These are phyloP conservation scores for Gaertneriomyces sp. DNA, from an alignment of 192 early-diverging fungal genomes.

Conservation along the genomic window DNA sequence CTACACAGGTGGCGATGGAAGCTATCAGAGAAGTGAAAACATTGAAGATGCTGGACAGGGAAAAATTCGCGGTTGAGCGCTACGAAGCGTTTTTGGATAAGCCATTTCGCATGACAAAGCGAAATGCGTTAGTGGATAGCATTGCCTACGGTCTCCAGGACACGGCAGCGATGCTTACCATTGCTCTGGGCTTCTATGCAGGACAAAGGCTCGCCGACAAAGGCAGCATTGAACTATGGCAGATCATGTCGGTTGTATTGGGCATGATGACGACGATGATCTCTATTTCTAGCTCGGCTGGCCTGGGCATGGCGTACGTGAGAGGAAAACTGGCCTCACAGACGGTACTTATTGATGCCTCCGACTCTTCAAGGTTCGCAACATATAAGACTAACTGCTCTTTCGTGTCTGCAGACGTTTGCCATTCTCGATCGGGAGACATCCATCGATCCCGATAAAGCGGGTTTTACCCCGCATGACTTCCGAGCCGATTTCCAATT, in stretches of 20 bases:
- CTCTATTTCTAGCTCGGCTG: slow-evolving; percentile 17
- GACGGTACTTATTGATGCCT: slow-evolving; percentile 5
- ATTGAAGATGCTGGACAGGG: slow-evolving; percentile 16
- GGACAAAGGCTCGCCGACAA: slow-evolving; percentile 7
- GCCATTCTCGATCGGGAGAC: slow-evolving; percentile 9
- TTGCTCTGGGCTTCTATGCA: slow-evolving; percentile 12
- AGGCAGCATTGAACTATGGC: slow-evolving; percentile 14
- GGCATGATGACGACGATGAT: slow-evolving; percentile 29
- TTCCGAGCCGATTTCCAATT: slow-evolving; percentile 10
- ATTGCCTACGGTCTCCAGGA: slow-evolving; percentile 17
- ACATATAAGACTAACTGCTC: neutral
- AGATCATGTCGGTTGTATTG: neutral
- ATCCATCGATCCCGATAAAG: slow-evolving; percentile 17
- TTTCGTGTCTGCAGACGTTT: slow-evolving; percentile 4
- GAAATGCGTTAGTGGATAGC: slow-evolving; percentile 17
- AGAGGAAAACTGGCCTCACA: slow-evolving; percentile 3
- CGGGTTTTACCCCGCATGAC: neutral
- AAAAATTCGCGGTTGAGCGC: slow-evolving; percentile 14
- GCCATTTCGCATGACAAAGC: slow-evolving; percentile 7
- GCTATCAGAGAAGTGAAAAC: slow-evolving; percentile 23
- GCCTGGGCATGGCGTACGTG: neutral
- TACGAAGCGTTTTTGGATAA: slow-evolving; percentile 17
- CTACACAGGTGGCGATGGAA: slow-evolving; percentile 8
- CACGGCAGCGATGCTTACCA: slow-evolving; percentile 21
- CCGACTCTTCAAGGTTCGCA: neutral